phyloP scores from a whole-genome alignment of 2,329 filamentous ascomycete genomes.

The Cercospora canescens region DNA sequence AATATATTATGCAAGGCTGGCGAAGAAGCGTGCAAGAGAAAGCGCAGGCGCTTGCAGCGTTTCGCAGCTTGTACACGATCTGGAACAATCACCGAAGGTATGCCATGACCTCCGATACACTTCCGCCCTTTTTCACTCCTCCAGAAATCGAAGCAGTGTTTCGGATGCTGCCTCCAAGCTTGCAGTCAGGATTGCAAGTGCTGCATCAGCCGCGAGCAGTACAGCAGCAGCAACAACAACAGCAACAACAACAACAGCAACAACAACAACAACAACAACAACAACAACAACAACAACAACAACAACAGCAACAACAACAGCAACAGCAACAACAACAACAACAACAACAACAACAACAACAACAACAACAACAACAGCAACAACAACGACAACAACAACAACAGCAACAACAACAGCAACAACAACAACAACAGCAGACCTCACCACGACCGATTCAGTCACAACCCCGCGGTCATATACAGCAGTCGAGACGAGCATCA shows the following conservation, averaged over 20 bases:
- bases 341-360: neutral
- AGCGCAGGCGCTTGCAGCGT: constrained; percentile 13
- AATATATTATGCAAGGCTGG: constrained; percentile 11
- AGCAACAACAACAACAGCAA: neutral
- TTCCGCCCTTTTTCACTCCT: neutral
- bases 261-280: neutral
- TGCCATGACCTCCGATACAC: neutral
- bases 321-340: neutral
- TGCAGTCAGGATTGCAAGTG: neutral
- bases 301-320: neutral
- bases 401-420: neutral
- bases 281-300: neutral
- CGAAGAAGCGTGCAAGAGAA: constrained; percentile 19
- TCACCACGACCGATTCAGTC: neutral
- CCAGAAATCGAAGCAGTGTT: neutral
- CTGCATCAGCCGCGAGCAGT: neutral
- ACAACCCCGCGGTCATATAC: neutral
- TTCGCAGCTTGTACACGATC: constrained; percentile 13
- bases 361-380: neutral
- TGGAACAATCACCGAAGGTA: constrained; percentile 8
- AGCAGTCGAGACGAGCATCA: neutral
- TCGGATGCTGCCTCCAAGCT: neutral
- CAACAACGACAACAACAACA: neutral
- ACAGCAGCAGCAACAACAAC: neutral
- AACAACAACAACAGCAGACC: neutral